Evolutionary conservation across 371 early-diverging fungal species (phyloP).

Genomic region (Lichtheimia hyalospora): DNA sequence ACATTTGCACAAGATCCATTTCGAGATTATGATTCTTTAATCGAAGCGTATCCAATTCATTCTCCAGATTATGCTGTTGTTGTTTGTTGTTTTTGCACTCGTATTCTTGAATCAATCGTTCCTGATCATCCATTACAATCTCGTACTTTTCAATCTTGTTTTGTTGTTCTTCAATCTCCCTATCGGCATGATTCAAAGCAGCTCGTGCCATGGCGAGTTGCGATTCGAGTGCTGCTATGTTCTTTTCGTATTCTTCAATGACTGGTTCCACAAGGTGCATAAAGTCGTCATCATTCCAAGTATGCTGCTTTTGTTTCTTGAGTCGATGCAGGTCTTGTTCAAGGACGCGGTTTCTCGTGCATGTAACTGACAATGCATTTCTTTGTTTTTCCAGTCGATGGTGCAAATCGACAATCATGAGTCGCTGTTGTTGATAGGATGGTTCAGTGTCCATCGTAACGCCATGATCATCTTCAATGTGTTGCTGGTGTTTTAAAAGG

Average conservation of each 20-base stretch:
- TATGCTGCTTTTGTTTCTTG: conserved; percentile 5
- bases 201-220: conserved; percentile 58
- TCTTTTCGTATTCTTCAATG: conserved; percentile 68
- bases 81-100: conserved; percentile 21
- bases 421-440: conserved; percentile 20
- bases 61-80: conserved; percentile 19
- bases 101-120: conserved; percentile 20
- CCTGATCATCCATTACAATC: conserved; percentile 19
- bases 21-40: conserved; percentile 23
- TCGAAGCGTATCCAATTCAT: conserved; percentile 34
- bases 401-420: conserved; percentile 15
- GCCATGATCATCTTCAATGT: background rate
- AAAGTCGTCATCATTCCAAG: conserved; percentile 33
- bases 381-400: conserved; percentile 20
- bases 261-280: conserved; percentile 65
- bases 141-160: conserved; percentile 35
- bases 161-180: conserved; percentile 49
- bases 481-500: conserved; percentile 42
- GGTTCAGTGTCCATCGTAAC: too few relatives aligned
- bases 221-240: conserved; percentile 55
- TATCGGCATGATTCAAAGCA: conserved; percentile 51
- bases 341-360: conserved; percentile 13
- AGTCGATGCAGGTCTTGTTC: conserved; percentile 19
- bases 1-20: background rate
- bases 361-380: conserved; percentile 16